phyloP scores from a whole-genome alignment of 2,329 filamentous ascomycete genomes.

The Clonostachys solani region DNA sequence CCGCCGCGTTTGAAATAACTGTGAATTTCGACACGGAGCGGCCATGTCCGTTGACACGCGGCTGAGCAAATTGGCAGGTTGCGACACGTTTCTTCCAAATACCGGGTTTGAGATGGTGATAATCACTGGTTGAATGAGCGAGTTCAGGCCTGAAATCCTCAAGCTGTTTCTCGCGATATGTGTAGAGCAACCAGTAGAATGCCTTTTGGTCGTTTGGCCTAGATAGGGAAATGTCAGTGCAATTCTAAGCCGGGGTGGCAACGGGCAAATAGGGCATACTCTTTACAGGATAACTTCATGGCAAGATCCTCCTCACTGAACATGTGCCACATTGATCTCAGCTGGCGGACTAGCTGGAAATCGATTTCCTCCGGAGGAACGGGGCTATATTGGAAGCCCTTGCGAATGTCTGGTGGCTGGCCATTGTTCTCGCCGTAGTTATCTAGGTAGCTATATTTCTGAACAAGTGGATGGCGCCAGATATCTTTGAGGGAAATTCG shows the following conservation, averaged over 20 bases:
- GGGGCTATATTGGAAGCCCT: slow-evolving; percentile 57
- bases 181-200: slow-evolving; percentile 82
- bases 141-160: slow-evolving; percentile 83
- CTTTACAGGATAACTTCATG: slow-evolving; percentile 59
- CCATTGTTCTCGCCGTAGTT: slow-evolving; percentile 52
- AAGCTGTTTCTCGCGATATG: slow-evolving; percentile 77
- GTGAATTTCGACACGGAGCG: slow-evolving; percentile 59
- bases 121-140: slow-evolving; percentile 84
- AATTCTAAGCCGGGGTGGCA: background rate
- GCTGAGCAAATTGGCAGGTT: slow-evolving; percentile 53
- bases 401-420: slow-evolving; percentile 52
- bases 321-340: slow-evolving; percentile 89
- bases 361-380: slow-evolving; percentile 67
- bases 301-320: slow-evolving; percentile 70
- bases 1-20: slow-evolving; percentile 59
- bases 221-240: background rate
- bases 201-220: slow-evolving; percentile 87
- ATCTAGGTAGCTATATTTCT: slow-evolving; percentile 76
- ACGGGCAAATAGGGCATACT: slow-evolving; percentile 41
- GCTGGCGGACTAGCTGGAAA: slow-evolving; percentile 74
- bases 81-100: slow-evolving; percentile 57
- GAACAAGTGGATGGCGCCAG: slow-evolving; percentile 82
- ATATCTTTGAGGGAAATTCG: slow-evolving; percentile 79
- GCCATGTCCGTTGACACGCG: slow-evolving; percentile 39
- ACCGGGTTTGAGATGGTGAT: slow-evolving; percentile 69